A percentile compares a stretch with the other conserved stretches of the same genome.
Evolutionary conservation across 2,329 filamentous ascomycete genomes (phyloP).

Genomic region (Microcyclosporella mali): DNA sequence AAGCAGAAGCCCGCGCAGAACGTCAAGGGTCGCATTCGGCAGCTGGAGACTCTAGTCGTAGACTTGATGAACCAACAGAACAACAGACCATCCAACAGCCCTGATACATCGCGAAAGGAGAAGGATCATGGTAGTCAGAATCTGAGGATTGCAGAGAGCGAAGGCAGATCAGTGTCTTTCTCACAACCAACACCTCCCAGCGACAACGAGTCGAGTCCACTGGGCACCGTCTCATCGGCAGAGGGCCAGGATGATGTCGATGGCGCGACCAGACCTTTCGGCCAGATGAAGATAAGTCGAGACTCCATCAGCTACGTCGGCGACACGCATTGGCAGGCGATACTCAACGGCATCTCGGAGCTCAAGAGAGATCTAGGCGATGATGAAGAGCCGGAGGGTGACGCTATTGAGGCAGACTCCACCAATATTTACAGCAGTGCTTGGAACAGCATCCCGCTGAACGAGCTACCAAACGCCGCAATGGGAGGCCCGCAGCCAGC

Average conservation of each 20-base stretch:
- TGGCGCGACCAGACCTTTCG: conserved; percentile 61
- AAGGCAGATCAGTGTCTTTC: conserved; percentile 1
- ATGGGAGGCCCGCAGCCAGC: conserved; percentile 2
- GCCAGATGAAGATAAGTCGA: conserved; percentile 72
- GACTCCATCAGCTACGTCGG: conserved; percentile 74
- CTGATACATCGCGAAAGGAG: conserved; percentile 2
- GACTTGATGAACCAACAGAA: conserved; percentile 32
- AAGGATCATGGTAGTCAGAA: conserved; percentile 1
- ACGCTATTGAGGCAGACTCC: neutral
- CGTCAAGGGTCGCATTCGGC: conserved; percentile 32
- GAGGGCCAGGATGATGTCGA: conserved; percentile 37
- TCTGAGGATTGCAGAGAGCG: neutral
- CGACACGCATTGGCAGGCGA: conserved; percentile 75
- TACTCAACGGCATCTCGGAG: conserved; percentile 56
- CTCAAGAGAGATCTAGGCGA: conserved; percentile 30
- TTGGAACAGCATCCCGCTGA: conserved; percentile 10
- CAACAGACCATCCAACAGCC: neutral
- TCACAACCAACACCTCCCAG: conserved; percentile 27
- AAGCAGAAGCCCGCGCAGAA: conserved; percentile 30
- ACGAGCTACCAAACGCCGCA: neutral
- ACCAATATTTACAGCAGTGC: conserved; percentile 6
- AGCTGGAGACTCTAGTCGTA: conserved; percentile 31
- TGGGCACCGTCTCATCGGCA: conserved; percentile 2
- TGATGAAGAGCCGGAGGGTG: conserved; percentile 8
- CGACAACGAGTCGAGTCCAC: conserved; percentile 20